Base-by-base conservation (phyloP, 768 basidiomycete genomes). In the Boletus pseudo-olivaceus region DNA sequence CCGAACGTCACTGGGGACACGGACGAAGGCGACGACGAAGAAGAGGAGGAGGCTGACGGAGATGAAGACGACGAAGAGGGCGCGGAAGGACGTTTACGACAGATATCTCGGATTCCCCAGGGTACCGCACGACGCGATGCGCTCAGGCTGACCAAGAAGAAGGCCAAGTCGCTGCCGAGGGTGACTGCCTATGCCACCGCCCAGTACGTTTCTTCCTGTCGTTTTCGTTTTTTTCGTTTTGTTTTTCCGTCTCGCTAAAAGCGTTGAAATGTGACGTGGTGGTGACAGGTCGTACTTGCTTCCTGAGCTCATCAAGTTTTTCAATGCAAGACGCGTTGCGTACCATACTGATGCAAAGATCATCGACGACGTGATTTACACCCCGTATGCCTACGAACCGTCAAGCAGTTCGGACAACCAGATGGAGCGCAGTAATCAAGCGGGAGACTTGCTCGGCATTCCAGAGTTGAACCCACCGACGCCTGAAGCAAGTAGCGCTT, bases 131-230 rank as follows among this genome's bases (percentile, higher is more conserved):
- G 93, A 40, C 80, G 92, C 55, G 95, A 98, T 74, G 95, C 95
- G 3, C 72, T 93, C 57, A 85, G 79, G 54, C 71, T 98, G 59
- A 98, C 94, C 2, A 96, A 97, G 75, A 94, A 90, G 75, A 96
- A 95, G 68, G 93, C 93, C 3, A 95, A 94, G 67, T 85, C 84
- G 12, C 70, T 97, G 12, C 94, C 94, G 32, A 76, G 95, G 62
- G 95, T 95, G n/a, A 97, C 95, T 3, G 95, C 94, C 5, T 97
- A 96, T 71, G 93, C 94, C 41, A 97, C 93, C 15, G 91, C 94
- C 32, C 86, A 81, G 94, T 94, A 70, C 61, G 73, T 55, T 17
- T 23, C 32, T 5, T 7, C 33, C 5, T n/a, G 9, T 19, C 3
- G 2, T 11, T 14, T n/a, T 11, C 23, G 0, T 17, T 26, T 10